Evolutionary conservation across 495 filamentous ascomycete species (phyloP).

Genomic region (Neurospora africana): DNA sequence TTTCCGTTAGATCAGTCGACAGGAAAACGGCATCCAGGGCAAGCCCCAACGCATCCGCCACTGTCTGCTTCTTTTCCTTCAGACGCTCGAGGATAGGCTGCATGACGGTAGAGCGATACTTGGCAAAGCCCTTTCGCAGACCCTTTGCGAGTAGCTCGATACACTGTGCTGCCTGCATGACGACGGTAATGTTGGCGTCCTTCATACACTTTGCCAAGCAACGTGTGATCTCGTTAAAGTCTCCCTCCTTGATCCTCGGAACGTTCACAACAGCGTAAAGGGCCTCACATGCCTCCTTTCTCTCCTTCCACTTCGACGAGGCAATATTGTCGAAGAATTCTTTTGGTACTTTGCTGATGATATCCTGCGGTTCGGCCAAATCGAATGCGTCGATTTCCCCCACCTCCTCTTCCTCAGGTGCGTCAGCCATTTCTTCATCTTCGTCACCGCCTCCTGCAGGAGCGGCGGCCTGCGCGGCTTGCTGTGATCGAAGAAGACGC

Average conservation of each 20-base stretch:
- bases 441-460: slow-evolving; percentile 45
- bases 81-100: slow-evolving; percentile 83
- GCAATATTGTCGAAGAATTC: slow-evolving; percentile 71
- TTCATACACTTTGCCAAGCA: slow-evolving; percentile 93
- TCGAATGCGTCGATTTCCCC: slow-evolving; percentile 75
- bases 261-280: slow-evolving; percentile 68
- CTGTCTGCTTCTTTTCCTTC: slow-evolving; percentile 91
- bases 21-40: slow-evolving; percentile 81
- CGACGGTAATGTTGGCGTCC: slow-evolving; percentile 93
- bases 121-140: slow-evolving; percentile 63
- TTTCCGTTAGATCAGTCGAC: slow-evolving; percentile 69
- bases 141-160: slow-evolving; percentile 89
- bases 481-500: slow-evolving; percentile 76
- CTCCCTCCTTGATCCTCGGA: slow-evolving; percentile 83
- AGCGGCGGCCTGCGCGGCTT: slow-evolving; percentile 65
- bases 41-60: slow-evolving; percentile 75
- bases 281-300: slow-evolving; percentile 88
- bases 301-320: slow-evolving; percentile 96
- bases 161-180: slow-evolving; percentile 87
- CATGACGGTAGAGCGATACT: slow-evolving; percentile 71
- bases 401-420: slow-evolving; percentile 55
- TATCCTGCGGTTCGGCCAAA: slow-evolving; percentile 81
- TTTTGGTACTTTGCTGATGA: slow-evolving; percentile 70
- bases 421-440: slow-evolving; percentile 43
- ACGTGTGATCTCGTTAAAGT: slow-evolving; percentile 72